Evolutionary conservation across 2,329 filamentous ascomycete species (phyloP), one percentile per base, ranked within the genome.

Genomic region (Aureobasidium leucospermi): DNA sequence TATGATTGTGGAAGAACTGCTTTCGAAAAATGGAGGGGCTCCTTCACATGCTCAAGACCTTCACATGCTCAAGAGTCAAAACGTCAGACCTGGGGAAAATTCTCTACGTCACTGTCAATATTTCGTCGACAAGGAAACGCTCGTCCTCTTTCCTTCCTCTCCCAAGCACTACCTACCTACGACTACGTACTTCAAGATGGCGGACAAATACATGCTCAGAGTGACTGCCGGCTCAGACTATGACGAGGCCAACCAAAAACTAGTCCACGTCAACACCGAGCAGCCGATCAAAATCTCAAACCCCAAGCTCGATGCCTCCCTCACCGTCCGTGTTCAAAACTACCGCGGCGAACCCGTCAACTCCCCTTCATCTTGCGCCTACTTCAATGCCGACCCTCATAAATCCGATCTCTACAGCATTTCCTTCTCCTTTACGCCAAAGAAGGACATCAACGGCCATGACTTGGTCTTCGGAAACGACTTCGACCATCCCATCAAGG

Each of bases 381-480:
- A 96, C 76, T 96, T 97, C 78, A 77, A 80, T 13, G 76, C 83
- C 6, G 82, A 85, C 6, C 80, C 83, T 16, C 91, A 96, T 71
- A 77, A 76, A 23, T 77, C 79, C 63, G 92, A 96, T 73, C 88
- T 90, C 70, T 96, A 96, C 78, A 89, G 86, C 67, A 90, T 97
- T 67, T 81, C 84, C 34, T 87, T 96, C 69, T 81, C 83, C 47
- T 89, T 96, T 72, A 85, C 82, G 0, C 89, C 88, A n/a, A 89
- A 88, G 67, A 67, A 76, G 32, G 73, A 73, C 38, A 85, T 96
- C 60, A 78, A 79, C 3, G 90, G 84, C 46, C 74, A 82, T 29
- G 85, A 95, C 63, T 79, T 99, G 2, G 85, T 96, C 58, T 96
- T 96, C 67, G 94, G 93, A 43, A 97, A 97, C 72, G 91, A 96